Evolutionary conservation across 805 yeast species (phyloP).

Genomic region (Zygoascus ofunaensis): DNA sequence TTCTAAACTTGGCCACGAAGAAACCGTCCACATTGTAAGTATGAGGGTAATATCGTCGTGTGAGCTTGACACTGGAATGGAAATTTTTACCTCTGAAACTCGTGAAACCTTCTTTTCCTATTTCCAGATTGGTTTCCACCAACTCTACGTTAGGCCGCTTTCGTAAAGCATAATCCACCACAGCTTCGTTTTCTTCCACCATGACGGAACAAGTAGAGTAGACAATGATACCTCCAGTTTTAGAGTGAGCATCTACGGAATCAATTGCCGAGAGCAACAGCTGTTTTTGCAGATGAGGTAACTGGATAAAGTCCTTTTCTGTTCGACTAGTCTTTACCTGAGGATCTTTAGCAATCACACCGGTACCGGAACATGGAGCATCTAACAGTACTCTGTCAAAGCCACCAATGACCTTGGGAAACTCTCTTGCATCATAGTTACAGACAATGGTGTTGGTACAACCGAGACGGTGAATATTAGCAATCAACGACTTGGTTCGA

Average conservation of each 20-base stretch:
- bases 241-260: slow-evolving; percentile 86
- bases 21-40: slow-evolving; percentile 98
- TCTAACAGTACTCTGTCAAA: slow-evolving; percentile 90
- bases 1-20: slow-evolving; percentile 92
- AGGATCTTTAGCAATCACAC: slow-evolving; percentile 96
- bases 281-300: slow-evolving; percentile 95
- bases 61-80: slow-evolving; percentile 63
- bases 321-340: slow-evolving; percentile 88
- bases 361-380: slow-evolving; percentile 99
- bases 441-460: slow-evolving; percentile 95
- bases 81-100: slow-evolving; percentile 89
- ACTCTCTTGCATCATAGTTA: slow-evolving; percentile 96
- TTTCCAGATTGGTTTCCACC: slow-evolving; percentile 83
- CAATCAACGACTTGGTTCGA: slow-evolving; percentile 91
- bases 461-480: slow-evolving; percentile 94
- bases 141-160: slow-evolving; percentile 93
- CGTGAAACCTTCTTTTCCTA: slow-evolving; percentile 94
- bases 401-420: slow-evolving; percentile 97
- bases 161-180: slow-evolving; percentile 93
- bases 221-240: slow-evolving; percentile 88
- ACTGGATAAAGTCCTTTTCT: slow-evolving; percentile 91
- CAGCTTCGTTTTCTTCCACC: slow-evolving; percentile 97
- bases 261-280: slow-evolving; percentile 89
- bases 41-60: slow-evolving; percentile 96
- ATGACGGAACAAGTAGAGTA: slow-evolving; percentile 98